phyloP scores from a whole-genome alignment of 495 filamentous ascomycete genomes.

The Hypomontagnella submonticulosa region DNA sequence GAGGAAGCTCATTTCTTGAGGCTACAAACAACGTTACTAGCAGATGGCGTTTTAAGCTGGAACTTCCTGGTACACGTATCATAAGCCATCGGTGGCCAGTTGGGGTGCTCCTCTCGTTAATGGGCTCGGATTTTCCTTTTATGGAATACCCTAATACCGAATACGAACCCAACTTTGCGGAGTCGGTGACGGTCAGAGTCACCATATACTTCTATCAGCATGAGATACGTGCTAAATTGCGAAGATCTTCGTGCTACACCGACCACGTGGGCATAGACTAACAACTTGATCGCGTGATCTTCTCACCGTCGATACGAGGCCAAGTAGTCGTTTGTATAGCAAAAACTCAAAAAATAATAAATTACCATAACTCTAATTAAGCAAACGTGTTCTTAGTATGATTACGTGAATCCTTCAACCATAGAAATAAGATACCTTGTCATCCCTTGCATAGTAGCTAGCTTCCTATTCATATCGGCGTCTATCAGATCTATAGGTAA shows the following conservation, averaged over 20 bases:
- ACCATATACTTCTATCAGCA: neutral
- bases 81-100: neutral
- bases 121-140: neutral
- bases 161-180: neutral
- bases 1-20: slow-evolving; percentile 53
- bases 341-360: no score
- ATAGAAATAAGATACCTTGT: no score
- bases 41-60: neutral
- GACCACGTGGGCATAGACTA: neutral
- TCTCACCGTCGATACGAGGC: no score
- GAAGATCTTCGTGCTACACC: neutral
- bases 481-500: no score
- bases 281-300: no score
- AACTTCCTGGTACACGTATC: neutral
- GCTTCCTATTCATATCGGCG: no score
- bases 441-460: no score
- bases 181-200: neutral
- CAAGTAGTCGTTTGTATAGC: no score
- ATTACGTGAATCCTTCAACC: no score
- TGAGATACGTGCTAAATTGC: neutral
- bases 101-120: neutral
- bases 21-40: neutral
- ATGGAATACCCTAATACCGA: neutral
- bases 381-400: no score
- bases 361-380: no score